Evolutionary conservation across 192 early-diverging fungal species (phyloP).

Genomic region (Nowakowskiella sp.): DNA sequence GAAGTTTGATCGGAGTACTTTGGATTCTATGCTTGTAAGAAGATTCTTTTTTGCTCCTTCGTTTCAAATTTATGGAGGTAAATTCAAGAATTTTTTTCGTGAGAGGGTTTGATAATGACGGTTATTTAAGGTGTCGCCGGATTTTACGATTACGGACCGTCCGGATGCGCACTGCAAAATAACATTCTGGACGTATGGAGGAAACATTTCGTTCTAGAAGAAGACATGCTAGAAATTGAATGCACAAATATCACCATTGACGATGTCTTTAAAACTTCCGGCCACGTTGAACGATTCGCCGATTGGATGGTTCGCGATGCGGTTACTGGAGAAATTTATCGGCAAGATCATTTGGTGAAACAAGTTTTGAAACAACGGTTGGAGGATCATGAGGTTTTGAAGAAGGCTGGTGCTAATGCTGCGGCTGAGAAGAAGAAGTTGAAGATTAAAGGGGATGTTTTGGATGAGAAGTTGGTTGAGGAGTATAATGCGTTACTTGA

Average conservation of each 20-base stretch:
- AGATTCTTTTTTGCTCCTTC: conserved; percentile 96
- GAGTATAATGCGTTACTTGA: conserved; percentile 86
- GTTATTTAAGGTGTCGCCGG: conserved; percentile 74
- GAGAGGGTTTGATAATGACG: conserved; percentile 1
- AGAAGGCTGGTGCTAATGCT: conserved; percentile 10
- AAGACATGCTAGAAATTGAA: conserved; percentile 99
- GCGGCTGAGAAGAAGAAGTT: conserved; percentile 19
- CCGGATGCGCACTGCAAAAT: conserved; percentile 84
- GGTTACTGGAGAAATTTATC: conserved; percentile 87
- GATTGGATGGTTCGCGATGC: conserved; percentile 98
- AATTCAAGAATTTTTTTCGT: conserved; percentile 7
- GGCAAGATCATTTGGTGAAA: conserved; percentile 96
- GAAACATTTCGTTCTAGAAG: conserved; percentile 96
- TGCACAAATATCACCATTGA: conserved; percentile 96
- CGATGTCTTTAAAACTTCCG: conserved; percentile 91
- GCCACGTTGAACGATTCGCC: conserved; percentile 96
- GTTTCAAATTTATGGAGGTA: conserved; percentile 92
- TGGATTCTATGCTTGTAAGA: conserved; percentile 74
- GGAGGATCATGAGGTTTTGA: conserved; percentile 61
- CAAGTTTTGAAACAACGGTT: conserved; percentile 82
- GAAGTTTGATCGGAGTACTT: conserved; percentile 53
- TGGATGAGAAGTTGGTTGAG: conserved; percentile 49
- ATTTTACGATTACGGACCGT: conserved; percentile 96
- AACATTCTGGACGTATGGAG: conserved; percentile 87
- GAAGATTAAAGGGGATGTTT: conserved; percentile 35